These are phyloP conservation scores for Corchorus capsularis DNA, from an alignment of 345 rosid species.

Conservation along the genomic window DNA sequence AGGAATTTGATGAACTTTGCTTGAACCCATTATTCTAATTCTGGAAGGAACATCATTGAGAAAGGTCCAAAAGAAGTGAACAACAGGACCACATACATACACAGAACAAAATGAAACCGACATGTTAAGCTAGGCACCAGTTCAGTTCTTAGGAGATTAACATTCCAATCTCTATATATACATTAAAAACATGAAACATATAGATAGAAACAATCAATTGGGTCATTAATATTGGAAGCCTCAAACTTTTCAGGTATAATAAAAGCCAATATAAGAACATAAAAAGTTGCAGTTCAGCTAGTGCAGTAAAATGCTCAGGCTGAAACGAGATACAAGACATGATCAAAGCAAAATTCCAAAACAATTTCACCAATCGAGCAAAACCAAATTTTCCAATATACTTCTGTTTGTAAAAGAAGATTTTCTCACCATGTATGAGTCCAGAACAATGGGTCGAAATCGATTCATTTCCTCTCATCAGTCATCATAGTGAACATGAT, in stretches of 20 bases:
- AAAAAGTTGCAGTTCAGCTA: background rate
- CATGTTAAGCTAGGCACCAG: background rate
- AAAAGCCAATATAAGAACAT: background rate
- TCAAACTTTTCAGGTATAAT: background rate
- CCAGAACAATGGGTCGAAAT: background rate
- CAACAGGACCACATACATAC: too few relatives aligned
- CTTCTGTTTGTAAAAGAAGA: background rate
- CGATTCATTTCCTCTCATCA: background rate
- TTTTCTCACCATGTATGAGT: conserved; percentile 10
- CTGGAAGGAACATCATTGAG: too few relatives aligned
- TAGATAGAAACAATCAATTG: background rate
- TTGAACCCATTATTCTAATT: too few relatives aligned
- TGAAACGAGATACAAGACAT: background rate
- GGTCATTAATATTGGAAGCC: background rate
- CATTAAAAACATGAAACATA: background rate
- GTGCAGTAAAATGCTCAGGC: background rate
- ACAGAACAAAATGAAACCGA: too few relatives aligned
- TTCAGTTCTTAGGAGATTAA: background rate
- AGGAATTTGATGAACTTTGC: background rate
- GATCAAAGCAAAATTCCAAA: background rate
- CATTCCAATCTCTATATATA: background rate
- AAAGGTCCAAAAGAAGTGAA: too few relatives aligned
- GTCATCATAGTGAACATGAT: background rate
- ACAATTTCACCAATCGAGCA: background rate
- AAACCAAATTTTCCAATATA: background rate